Base-by-base conservation (phyloP, 148 eudicot genomes). In the Silene conica region DNA sequence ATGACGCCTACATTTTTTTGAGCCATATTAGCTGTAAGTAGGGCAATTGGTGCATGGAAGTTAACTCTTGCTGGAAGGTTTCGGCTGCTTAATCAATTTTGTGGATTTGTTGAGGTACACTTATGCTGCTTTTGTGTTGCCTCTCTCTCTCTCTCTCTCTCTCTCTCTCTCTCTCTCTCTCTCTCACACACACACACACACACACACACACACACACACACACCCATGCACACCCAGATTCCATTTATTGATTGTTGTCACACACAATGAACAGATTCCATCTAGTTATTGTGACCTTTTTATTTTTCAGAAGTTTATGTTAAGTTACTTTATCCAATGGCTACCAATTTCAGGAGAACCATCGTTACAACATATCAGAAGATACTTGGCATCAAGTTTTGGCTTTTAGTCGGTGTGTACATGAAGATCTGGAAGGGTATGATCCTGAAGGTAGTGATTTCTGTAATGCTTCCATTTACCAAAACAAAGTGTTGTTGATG, bases 321-420 rank as follows among this genome's bases (percentile, higher is more conserved):
- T 18, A 20, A 64, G 55, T 20, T 11, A 38, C 34, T 31, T 7
- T 73, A 54, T 66, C 19, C 16, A 41, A 54, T 63, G 79, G 72
- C 25, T 64, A 23, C 25, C 20, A 21, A 28, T 71, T 6, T 56
- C 83, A 92, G 98, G 80, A 82, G 82, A 83, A 92, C 66, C 98
- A 95, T 82, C 88, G 84, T 66, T 85, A 95, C 80, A 95, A 95
- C 79, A 90, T 95, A 54, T 87, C 98, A 38, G 97, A 88, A 88
- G 98, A 92, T 77, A 95, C 97, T 11, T 90, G 98, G 97, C 76
- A 82, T 76, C 98, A 95, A 82, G 96, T 95, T 76, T 84, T 95
- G 76, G 87, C 96, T 20, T 95, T 95, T 80, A 95, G 97, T 75
- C 89, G 96, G 8, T 88, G 92, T 83, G 97, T 95, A 67, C 98